Conservation (phyloP, 192 early-diverging fungal genomes). For the Coemansia sp. region DNA sequence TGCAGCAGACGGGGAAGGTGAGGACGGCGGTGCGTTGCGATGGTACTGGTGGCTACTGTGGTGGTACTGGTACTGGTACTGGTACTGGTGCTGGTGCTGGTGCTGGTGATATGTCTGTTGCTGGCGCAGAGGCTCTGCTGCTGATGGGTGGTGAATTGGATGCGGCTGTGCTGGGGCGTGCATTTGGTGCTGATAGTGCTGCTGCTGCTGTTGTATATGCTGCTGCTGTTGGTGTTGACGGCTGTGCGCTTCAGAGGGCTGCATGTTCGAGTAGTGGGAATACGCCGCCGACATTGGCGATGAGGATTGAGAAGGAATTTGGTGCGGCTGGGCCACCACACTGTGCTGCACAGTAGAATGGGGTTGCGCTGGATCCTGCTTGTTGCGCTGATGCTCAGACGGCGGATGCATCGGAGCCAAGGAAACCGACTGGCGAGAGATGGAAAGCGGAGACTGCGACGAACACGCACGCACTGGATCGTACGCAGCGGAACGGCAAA, state of each 20-base stretch:
- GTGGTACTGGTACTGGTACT: constrained; percentile 3
- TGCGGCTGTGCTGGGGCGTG: constrained; percentile 19
- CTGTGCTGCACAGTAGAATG: not conserved
- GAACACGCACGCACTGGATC: not conserved
- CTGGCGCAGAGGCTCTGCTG: constrained; percentile 12
- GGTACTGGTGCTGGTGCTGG: not conserved
- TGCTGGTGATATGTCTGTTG: constrained; percentile 4
- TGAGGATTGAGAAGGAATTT: not conserved
- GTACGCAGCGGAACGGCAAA: not conserved
- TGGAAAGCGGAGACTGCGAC: constrained; percentile 1
- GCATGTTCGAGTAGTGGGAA: constrained; percentile 3
- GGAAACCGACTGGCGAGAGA: not conserved
- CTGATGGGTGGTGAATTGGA: constrained; percentile 12
- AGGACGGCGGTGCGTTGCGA: not conserved
- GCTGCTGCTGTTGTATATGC: too few species aligned
- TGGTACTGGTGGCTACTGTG: not conserved
- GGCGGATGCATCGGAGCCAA: not conserved
- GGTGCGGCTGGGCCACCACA: not conserved
- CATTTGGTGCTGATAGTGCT: not conserved
- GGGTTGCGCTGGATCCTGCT: not conserved
- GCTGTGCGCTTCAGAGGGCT: constrained; percentile 2
- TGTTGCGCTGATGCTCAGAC: not conserved
- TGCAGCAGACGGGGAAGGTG: not conserved
- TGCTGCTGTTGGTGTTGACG: constrained; percentile 1
- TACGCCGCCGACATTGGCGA: not conserved